Evolutionary conservation across 495 filamentous ascomycete genomes (phyloP).

Genomic region (Pyrenula massariospora): DNA sequence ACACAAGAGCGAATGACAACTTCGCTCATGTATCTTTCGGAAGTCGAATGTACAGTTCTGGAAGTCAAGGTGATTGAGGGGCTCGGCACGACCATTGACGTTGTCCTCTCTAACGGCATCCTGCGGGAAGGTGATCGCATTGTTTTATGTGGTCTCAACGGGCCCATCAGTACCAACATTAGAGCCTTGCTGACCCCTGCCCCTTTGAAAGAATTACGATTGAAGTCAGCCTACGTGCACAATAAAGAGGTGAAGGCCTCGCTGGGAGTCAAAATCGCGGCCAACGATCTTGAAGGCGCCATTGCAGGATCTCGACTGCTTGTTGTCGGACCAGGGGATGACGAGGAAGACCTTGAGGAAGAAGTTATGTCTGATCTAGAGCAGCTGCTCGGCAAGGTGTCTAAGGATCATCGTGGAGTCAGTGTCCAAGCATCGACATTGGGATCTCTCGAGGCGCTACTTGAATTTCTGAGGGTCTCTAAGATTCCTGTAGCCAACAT

Average conservation of each 20-base stretch:
- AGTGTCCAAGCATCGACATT: slow-evolving; percentile 95
- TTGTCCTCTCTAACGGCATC: slow-evolving; percentile 92
- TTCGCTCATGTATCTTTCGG: slow-evolving; percentile 93
- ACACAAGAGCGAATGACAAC: slow-evolving; percentile 98
- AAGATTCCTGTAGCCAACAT: slow-evolving; percentile 98
- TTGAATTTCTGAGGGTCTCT: slow-evolving; percentile 86
- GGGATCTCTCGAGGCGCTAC: slow-evolving; percentile 88
- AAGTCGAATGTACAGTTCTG: slow-evolving; percentile 94
- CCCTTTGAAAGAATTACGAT: slow-evolving; percentile 82
- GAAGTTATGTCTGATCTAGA: slow-evolving; percentile 95
- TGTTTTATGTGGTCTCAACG: slow-evolving; percentile 89
- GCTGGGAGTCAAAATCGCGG: slow-evolving; percentile 96
- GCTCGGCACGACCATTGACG: slow-evolving; percentile 97
- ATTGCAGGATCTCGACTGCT: slow-evolving; percentile 94
- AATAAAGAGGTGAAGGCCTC: slow-evolving; percentile 99
- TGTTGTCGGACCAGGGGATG: slow-evolving; percentile 87
- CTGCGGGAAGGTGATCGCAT: slow-evolving; percentile 90
- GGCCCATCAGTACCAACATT: slow-evolving; percentile 88
- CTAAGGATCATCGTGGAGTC: slow-evolving; percentile 85
- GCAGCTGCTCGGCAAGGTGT: slow-evolving; percentile 78
- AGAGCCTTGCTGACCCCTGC: slow-evolving; percentile 94
- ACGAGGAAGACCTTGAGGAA: slow-evolving; percentile 91
- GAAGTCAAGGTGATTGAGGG: slow-evolving; percentile 99
- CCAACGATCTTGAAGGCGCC: slow-evolving; percentile 88
- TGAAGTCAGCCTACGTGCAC: slow-evolving; percentile 92